Evolutionary conservation across 306 rosid genomes (phyloP), one percentile per base, ranked within the genome.

Genomic region (Cucurbita argyrosperma): DNA sequence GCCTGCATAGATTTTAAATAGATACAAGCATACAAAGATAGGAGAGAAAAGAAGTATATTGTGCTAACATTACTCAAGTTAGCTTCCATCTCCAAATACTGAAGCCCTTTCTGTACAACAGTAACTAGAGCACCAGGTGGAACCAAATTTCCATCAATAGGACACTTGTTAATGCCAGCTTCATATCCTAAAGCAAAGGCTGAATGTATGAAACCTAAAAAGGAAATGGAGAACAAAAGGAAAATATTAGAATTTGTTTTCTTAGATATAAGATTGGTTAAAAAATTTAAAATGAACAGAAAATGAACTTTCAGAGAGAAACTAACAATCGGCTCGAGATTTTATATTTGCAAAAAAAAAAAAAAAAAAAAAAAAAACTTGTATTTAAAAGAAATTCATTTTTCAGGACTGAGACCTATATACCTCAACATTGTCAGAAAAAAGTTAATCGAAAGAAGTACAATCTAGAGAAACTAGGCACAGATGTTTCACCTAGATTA

Each of bases 71-170:
- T 89, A 85, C 85, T 94, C 91, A 94, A 82, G 87, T 94, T 94
- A 64, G 92, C 99, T 81, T 94, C 99, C 99, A 91, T 90, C 88
- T 94, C 99, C 84, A 94, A 85, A 83, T 90, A 94, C 72, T 90
- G 97, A 76, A 94, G 90, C 53, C 99, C 99, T 82, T 94, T 94
- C 76, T 94, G 99, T 64, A 94, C 85, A 87, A 89, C 83, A 63
- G 89, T 89, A 81, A 94, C 82, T 42, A 94, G 97, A 74, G 97
- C 87, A 77, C 88, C 89, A 2, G 95, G 95, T 0, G 97, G 97
- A 71, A 94, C 92, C 88, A 94, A 78, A 81, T 87, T 89, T 40
- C 98, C 97, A 85, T 94, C 97, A 35, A 90, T 88, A 26, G 96
- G 63, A 83, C 85, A 78, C 84, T 89, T 94, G 85, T 86, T 88